Evolutionary conservation across 108 stramenopile genomes (phyloP), one percentile per base, ranked within the genome.

Genomic region (Cyclostephanos tholiformis): DNA sequence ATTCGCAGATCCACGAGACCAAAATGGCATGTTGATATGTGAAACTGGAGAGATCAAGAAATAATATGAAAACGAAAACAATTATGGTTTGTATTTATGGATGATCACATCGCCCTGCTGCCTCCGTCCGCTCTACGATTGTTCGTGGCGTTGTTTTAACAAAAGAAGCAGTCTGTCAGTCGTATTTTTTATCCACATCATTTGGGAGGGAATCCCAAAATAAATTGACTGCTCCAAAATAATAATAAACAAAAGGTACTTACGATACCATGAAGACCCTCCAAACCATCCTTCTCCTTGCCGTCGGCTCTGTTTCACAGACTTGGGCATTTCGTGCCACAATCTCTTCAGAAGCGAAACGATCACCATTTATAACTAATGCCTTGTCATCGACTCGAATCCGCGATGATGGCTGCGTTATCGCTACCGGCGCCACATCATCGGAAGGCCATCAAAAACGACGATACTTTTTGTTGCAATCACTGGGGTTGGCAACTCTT

Each of bases 11-110:
- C 73, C 66, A 59, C 79, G 73, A 26, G 74, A 76, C 79, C 79
- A 80, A 69, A 80, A 80, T n/a, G 79, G 79, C 79, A 80, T 80
- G 13, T 6, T 77, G 25, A 63, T 51, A 25, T 12, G 16, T 48
- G 26, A 9, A 46, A 55, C 9, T 59, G 43, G 41, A 43, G 23
- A 57, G 35, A 43, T 43, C 22, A 57, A 29, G 56, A 25, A 4
- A 9, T 2, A 25, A 25, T n/a, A 29, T 29, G 20, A 22, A 55
- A 25, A 57, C 12, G 25, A 26, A 2, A 26, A 29, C 27, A 14
- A 10, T 1, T 8, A 6, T 0, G 8, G 25, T 53, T 22, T 25
- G n/a, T n/a, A n/a, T n/a, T n/a, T n/a, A n/a, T n/a, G n/a, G n/a
- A n/a, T n/a, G n/a, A n/a, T n/a, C n/a, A n/a, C n/a, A n/a, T n/a